These are phyloP conservation scores for Nymphaea colorata DNA, from an alignment of 164 flowering plant species.

Conservation along the genomic window DNA sequence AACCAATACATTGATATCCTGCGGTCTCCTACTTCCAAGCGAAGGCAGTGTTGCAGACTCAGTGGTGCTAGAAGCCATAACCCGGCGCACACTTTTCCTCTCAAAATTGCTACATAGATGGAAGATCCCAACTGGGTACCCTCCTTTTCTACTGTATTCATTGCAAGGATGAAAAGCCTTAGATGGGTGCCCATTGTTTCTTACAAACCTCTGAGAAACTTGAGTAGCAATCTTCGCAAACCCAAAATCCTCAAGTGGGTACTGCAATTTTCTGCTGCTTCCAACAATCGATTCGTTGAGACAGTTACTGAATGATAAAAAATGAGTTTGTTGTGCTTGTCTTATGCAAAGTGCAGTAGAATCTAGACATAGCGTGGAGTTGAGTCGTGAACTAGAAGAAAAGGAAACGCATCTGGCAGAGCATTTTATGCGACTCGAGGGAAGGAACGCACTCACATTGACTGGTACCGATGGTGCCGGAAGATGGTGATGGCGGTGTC, in stretches of 20 bases:
- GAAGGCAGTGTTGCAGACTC: constrained; percentile 21
- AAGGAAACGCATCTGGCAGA: neutral
- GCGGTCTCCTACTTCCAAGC: constrained; percentile 50
- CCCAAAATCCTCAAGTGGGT: neutral
- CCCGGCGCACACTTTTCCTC: constrained; percentile 12
- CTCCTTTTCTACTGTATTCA: constrained; percentile 11
- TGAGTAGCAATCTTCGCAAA: constrained; percentile 4
- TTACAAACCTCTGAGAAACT: constrained; percentile 16
- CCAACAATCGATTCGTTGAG: too few relatives aligned
- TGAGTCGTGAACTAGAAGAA: neutral
- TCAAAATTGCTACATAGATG: constrained; percentile 5
- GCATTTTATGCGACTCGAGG: neutral
- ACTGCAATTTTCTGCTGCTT: neutral
- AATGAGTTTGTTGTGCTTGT: too few relatives aligned
- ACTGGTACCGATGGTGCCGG: neutral
- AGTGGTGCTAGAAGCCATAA: constrained; percentile 21
- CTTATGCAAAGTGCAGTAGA: too few relatives aligned
- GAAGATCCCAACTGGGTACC: neutral
- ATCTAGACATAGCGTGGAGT: neutral
- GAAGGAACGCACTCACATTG: neutral
- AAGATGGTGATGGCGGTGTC: neutral
- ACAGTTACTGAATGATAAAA: too few relatives aligned
- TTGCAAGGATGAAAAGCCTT: constrained; percentile 6
- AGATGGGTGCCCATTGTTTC: neutral
- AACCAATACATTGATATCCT: constrained; percentile 63